Percentiles rank a stretch among this genome's conserved stretches.
phyloP scores from a whole-genome alignment of 345 rosid species.

The Cardamine resedifolia region DNA sequence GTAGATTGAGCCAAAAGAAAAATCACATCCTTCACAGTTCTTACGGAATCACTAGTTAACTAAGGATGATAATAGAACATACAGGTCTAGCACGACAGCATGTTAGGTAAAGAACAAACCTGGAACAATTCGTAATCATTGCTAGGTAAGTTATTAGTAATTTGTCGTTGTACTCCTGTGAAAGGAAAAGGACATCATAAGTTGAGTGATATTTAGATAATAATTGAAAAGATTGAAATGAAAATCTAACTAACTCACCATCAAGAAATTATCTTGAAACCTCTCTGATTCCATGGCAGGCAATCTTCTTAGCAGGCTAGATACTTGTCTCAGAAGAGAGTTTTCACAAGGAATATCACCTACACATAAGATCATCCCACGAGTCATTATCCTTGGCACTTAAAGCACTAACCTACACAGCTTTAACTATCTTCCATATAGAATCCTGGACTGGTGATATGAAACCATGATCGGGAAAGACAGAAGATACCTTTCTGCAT shows the following conservation, averaged over 20 bases:
- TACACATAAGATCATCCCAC: slow-evolving; percentile 37
- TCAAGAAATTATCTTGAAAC: slow-evolving; percentile 91
- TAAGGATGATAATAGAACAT: neutral
- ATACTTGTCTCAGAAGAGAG: slow-evolving; percentile 88
- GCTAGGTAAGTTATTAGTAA: slow-evolving; percentile 83
- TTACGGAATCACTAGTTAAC: neutral
- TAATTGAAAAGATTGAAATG: neutral
- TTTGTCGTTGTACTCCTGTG: slow-evolving; percentile 89
- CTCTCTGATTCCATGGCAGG: slow-evolving; percentile 93
- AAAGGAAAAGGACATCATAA: slow-evolving; percentile 8
- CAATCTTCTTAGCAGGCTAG: slow-evolving; percentile 89
- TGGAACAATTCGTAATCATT: slow-evolving; percentile 90
- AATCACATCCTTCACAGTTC: neutral
- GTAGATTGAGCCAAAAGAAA: slow-evolving; percentile 27
- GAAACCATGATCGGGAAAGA: neutral
- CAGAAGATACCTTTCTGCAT: slow-evolving; percentile 79
- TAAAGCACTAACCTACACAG: slow-evolving; percentile 1
- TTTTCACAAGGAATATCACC: slow-evolving; percentile 93
- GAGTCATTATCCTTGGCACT: slow-evolving; percentile 13
- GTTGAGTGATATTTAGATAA: neutral
- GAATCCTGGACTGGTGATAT: neutral
- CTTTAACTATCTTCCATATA: neutral
- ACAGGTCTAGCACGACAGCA: neutral
- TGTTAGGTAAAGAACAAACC: slow-evolving; percentile 45
- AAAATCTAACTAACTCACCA: slow-evolving; percentile 54